Percentiles rank a stretch among this genome's conserved stretches.
phyloP scores from a whole-genome alignment of 108 stramenopile species.

The Hondaea fermentalgiana region DNA sequence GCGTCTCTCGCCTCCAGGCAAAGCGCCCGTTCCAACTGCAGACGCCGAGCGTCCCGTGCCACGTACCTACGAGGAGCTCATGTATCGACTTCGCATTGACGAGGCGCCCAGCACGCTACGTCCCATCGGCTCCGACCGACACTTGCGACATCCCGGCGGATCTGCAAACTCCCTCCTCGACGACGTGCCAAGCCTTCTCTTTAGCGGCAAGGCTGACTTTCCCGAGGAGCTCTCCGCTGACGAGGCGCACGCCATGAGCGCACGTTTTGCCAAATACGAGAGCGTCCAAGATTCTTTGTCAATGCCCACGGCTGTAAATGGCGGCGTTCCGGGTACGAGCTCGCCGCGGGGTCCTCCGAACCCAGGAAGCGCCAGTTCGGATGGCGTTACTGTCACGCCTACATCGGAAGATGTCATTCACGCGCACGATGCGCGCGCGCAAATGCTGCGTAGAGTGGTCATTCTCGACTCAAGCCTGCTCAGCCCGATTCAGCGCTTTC shows the following conservation, averaged over 20 bases:
- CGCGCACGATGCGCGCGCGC: background rate
- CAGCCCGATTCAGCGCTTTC: background rate
- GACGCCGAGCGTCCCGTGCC: background rate
- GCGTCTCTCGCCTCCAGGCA: background rate
- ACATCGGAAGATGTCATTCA: background rate
- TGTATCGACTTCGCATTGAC: background rate
- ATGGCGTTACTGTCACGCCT: background rate
- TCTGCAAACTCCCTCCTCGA: too few species aligned
- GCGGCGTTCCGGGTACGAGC: too few species aligned
- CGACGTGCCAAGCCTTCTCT: too few species aligned
- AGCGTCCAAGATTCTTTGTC: too few species aligned
- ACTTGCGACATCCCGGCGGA: too few species aligned
- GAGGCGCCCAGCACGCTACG: background rate
- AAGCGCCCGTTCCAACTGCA: background rate
- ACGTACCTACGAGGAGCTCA: background rate
- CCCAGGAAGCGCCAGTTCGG: too few species aligned
- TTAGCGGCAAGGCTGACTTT: too few species aligned
- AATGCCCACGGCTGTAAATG: too few species aligned
- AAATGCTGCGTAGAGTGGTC: background rate
- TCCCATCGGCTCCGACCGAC: background rate
- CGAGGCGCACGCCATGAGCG: too few species aligned
- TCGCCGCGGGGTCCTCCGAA: too few species aligned
- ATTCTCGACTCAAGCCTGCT: background rate
- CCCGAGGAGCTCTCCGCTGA: too few species aligned
- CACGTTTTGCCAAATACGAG: too few species aligned